These are phyloP conservation scores for Vanrija sp. DNA, from an alignment of 1,284 basidiomycete species.

Conservation along the genomic window DNA sequence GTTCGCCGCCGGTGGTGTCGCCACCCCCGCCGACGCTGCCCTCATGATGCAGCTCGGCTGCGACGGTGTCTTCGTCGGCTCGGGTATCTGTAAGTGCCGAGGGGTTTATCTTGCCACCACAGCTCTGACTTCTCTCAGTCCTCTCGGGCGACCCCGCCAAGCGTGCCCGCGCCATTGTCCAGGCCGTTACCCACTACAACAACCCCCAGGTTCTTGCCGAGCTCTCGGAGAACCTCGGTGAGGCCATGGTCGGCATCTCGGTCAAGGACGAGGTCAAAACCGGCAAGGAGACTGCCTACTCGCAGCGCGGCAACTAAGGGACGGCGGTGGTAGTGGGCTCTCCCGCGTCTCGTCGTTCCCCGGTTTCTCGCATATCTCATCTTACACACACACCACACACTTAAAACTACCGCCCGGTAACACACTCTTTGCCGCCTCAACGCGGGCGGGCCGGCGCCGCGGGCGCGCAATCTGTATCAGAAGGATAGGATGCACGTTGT, in stretches of 20 bases:
- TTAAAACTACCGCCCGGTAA: too few species aligned
- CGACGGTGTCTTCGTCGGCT: constrained; percentile 94
- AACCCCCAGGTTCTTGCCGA: constrained; percentile 66
- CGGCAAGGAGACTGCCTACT: constrained; percentile 13
- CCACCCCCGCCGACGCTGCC: constrained; percentile 93
- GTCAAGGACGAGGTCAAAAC: constrained; percentile 48
- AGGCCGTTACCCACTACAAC: constrained; percentile 96
- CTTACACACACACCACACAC: too few species aligned
- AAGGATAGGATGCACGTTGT: too few species aligned
- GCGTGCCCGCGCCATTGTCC: constrained; percentile 93
- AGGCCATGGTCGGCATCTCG: constrained; percentile 82
- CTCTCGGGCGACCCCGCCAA: constrained; percentile 85
- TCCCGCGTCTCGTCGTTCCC: too few species aligned
- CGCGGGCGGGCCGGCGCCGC: too few species aligned
- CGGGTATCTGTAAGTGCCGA: constrained; percentile 74
- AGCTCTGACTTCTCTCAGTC: constrained; percentile 19
- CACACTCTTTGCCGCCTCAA: too few species aligned
- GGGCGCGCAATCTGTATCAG: too few species aligned
- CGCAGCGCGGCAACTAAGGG: constrained; percentile 16
- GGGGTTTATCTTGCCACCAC: not conserved
- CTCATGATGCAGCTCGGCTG: constrained; percentile 99
- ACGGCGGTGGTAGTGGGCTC: not conserved
- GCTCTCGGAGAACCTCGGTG: constrained; percentile 83
- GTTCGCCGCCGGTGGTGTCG: constrained; percentile 94
- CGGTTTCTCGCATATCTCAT: too few species aligned